phyloP scores from a whole-genome alignment of 1,139 yeast genomes.

The Nakaseomyces uthaithaninus region DNA sequence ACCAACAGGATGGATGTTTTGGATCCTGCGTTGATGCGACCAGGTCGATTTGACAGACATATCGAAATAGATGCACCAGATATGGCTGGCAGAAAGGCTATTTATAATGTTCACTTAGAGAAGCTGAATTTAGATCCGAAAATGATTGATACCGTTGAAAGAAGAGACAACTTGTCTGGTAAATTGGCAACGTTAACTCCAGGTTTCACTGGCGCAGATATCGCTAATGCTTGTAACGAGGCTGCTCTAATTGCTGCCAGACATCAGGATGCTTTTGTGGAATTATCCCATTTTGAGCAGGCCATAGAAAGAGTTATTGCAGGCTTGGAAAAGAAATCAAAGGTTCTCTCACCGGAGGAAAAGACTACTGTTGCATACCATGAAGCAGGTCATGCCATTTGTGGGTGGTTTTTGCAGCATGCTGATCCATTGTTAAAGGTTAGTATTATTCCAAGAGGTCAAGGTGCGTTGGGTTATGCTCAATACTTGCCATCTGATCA shows the following conservation, averaged over 20 bases:
- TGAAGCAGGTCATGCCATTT: conserved; percentile 77
- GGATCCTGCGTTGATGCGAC: conserved; percentile 70
- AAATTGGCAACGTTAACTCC: conserved; percentile 73
- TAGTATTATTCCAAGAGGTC: conserved; percentile 77
- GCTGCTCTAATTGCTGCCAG: conserved; percentile 80
- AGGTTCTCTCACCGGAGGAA: conserved; percentile 60
- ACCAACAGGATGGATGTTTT: conserved; percentile 74
- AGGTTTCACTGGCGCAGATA: conserved; percentile 81
- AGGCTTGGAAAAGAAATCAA: conserved; percentile 67
- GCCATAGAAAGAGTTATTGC: conserved; percentile 80
- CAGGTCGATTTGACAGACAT: conserved; percentile 80
- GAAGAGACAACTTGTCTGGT: conserved; percentile 57
- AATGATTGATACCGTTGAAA: conserved; percentile 26
- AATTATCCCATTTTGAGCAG: conserved; percentile 58
- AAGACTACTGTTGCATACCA: conserved; percentile 73
- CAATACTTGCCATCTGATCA: conserved; percentile 76
- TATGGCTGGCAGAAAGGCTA: conserved; percentile 67
- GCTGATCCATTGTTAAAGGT: conserved; percentile 76
- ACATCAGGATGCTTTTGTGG: conserved; percentile 49
- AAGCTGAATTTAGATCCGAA: conserved; percentile 42
- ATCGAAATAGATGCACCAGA: conserved; percentile 68
- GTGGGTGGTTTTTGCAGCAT: conserved; percentile 66
- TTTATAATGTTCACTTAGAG: conserved; percentile 59
- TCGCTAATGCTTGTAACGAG: conserved; percentile 76
- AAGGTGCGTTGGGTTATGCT: conserved; percentile 78